Evolutionary conservation across 352 stramenopile species (phyloP), one percentile per base, ranked within the genome.

Genomic region (Phytophthora boehmeriae): DNA sequence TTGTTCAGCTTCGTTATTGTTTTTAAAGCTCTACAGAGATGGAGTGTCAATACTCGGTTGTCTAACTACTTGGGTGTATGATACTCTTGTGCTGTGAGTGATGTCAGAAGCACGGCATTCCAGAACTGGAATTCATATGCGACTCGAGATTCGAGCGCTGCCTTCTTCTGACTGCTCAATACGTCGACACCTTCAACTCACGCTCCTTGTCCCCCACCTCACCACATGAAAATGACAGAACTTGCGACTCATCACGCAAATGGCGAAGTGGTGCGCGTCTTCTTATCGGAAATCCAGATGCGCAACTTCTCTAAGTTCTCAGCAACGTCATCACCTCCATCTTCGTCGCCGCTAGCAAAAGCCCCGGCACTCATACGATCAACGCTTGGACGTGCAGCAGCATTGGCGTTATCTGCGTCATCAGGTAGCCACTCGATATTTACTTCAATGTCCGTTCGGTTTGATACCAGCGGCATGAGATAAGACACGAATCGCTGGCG

Each of bases 271-370:
- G 81, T 94, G 44, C 83, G 81, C 11, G 68, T 80, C 68, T 94
- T 94, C 67, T 90, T 90, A 68, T 94, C 86, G 19, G 86, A 94
- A 50, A 94, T 92, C 86, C 86, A 94, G 51, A 94, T 94, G 48
- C 86, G 86, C 28, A 94, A 70, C 72, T 88, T 92, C 68, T 94
- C 86, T 46, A 89, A 68, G 25, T 86, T 77, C 14, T 82, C 71
- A 20, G n/a, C 46, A 19, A 28, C 9, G 1, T 10, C 47, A 11
- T 68, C 62, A 9, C n/a, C 3, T 9, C 54, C 59, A 1, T 82
- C 71, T 30, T 71, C 68, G 13, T 70, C 63, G 14, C 44, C 52
- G 28, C 54, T 71, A 19, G 1, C 46, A 63, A n/a, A 51, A 13
- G n/a, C n/a, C n/a, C 59, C 59, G n/a, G 42, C 54, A 32, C 69